Evolutionary conservation across 169 alveolate genomes (phyloP).

Genomic region (Plasmodium vinckei): DNA sequence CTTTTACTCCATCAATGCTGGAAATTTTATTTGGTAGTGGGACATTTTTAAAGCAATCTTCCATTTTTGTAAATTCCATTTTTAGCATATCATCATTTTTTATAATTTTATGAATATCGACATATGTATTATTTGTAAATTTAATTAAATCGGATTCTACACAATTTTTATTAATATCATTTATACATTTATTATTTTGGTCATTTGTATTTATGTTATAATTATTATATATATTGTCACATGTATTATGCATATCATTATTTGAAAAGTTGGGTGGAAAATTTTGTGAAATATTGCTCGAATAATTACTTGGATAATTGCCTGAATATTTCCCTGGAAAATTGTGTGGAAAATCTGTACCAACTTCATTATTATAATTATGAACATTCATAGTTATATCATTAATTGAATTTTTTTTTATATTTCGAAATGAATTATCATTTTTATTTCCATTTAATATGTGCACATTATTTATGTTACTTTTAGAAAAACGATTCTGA

Average conservation of each 20-base stretch:
- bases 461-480: too few relatives aligned
- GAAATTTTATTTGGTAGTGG: neutral
- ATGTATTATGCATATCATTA: neutral
- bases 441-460: too few relatives aligned
- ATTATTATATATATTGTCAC: neutral
- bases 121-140: slow-evolving; percentile 47
- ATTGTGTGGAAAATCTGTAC: too few relatives aligned
- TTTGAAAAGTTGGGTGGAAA: neutral
- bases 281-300: too few relatives aligned
- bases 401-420: too few relatives aligned
- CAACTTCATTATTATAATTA: too few relatives aligned
- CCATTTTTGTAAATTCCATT: slow-evolving; percentile 39
- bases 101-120: slow-evolving; percentile 54
- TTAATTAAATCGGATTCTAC: slow-evolving; percentile 37
- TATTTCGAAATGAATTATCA: too few relatives aligned
- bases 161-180: neutral
- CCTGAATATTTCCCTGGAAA: too few relatives aligned
- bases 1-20: too few relatives aligned
- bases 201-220: neutral
- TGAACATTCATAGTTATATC: too few relatives aligned
- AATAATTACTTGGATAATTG: too few relatives aligned
- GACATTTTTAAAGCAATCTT: slow-evolving; percentile 22
- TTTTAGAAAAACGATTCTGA: too few relatives aligned
- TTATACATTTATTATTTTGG: neutral
- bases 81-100: slow-evolving; percentile 61